Evolutionary conservation across 306 rosid genomes (phyloP).

Genomic region (Cucumis melo): DNA sequence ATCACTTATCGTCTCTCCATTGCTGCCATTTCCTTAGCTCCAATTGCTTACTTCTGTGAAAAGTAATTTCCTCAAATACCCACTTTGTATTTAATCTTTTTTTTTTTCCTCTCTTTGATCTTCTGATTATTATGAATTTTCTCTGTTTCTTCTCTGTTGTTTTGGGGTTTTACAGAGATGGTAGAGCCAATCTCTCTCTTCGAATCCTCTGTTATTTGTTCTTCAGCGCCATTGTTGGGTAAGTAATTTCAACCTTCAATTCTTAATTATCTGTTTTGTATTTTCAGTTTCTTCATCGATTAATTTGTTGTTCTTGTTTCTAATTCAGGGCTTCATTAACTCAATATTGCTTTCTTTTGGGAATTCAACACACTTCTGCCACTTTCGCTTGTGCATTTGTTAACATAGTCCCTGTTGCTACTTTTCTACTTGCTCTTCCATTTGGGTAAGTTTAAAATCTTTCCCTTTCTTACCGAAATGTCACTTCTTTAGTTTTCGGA

Average conservation of each 20-base stretch:
- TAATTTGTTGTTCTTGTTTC: neutral
- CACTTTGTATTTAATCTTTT: neutral
- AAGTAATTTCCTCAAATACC: constrained; percentile 25
- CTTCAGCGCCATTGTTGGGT: constrained; percentile 86
- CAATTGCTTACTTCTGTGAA: constrained; percentile 58
- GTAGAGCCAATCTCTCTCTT: constrained; percentile 45
- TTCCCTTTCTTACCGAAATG: neutral
- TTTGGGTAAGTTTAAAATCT: constrained; percentile 40
- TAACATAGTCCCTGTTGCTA: constrained; percentile 66
- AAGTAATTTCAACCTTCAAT: constrained; percentile 14
- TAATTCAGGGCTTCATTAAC: constrained; percentile 56
- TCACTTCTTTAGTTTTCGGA: neutral
- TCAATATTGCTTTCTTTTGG: constrained; percentile 74
- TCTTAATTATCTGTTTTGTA: neutral
- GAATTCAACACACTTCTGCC: constrained; percentile 82
- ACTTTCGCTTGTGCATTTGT: constrained; percentile 79
- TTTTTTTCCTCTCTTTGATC: neutral
- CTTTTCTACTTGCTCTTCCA: constrained; percentile 74
- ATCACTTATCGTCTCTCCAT: constrained; percentile 61
- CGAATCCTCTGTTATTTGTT: constrained; percentile 56
- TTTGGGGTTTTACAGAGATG: constrained; percentile 32
- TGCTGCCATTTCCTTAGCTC: constrained; percentile 61
- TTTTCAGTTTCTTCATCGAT: neutral
- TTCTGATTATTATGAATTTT: neutral
- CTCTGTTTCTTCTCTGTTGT: neutral